phyloP scores from a whole-genome alignment of 305 asterid genomes.

The Nicotiana rustica region DNA sequence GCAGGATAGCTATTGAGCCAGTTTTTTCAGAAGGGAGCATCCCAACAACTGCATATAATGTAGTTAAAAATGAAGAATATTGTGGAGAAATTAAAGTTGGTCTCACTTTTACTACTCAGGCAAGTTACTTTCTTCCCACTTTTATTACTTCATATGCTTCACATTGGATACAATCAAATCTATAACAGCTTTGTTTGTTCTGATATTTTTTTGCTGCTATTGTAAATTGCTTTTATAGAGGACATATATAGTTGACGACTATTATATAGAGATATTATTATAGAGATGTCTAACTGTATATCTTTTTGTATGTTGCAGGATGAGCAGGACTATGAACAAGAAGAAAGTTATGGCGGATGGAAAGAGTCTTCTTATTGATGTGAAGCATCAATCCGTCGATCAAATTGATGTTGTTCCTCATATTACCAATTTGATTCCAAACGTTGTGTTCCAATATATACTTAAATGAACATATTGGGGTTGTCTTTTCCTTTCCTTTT shows the following conservation, averaged over 20 bases:
- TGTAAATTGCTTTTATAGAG: too few relatives aligned
- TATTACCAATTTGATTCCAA: neutral
- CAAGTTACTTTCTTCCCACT: conserved; percentile 24
- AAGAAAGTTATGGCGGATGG: conserved; percentile 54
- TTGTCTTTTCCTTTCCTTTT: neutral
- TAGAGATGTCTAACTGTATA: too few relatives aligned
- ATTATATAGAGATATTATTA: too few relatives aligned
- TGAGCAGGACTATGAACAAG: conserved; percentile 36
- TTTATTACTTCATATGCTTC: neutral
- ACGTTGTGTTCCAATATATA: neutral
- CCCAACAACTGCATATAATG: conserved; percentile 63
- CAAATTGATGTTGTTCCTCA: neutral
- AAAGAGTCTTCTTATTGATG: conserved; percentile 50
- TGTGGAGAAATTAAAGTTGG: conserved; percentile 83
- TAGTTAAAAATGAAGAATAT: conserved; percentile 68
- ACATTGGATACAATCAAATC: neutral
- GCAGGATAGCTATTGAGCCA: conserved; percentile 66
- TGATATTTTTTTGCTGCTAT: too few relatives aligned
- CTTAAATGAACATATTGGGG: neutral
- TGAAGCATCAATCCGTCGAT: neutral
- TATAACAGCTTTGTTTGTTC: too few relatives aligned
- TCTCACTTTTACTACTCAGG: conserved; percentile 73
- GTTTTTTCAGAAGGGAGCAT: conserved; percentile 58
- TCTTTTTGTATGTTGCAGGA: conserved; percentile 39
- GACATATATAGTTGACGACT: too few relatives aligned